Conservation (phyloP, 176 grass and related monocot species). For the Chrysopogon serrulatus region DNA sequence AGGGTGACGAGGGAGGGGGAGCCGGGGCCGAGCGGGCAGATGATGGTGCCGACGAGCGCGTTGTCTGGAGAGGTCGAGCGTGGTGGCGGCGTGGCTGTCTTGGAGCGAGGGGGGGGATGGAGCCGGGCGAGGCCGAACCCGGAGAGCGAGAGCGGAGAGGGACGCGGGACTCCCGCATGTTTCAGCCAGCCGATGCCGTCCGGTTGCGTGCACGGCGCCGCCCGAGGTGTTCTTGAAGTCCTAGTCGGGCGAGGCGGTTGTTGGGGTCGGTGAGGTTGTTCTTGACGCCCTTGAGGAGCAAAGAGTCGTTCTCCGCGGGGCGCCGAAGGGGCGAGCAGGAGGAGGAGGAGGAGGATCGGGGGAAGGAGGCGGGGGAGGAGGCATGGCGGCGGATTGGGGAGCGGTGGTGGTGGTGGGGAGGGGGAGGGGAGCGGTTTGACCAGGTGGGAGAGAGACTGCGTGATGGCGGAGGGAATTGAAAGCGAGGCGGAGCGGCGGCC, state of each 20-base stretch:
- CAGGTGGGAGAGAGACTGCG: conserved; percentile 22
- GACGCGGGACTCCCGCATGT: conserved; percentile 70
- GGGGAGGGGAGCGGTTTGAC: conserved; percentile 21
- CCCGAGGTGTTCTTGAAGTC: conserved; percentile 45
- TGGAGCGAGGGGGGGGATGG: conserved; percentile 53
- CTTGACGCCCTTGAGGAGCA: conserved; percentile 54
- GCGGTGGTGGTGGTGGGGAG: too few species aligned
- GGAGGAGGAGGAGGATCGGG: neutral
- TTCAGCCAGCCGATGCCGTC: conserved; percentile 71
- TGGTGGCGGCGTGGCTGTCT: conserved; percentile 54
- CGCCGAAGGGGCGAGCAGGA: neutral
- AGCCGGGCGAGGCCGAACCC: conserved; percentile 53
- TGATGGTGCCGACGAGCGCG: conserved; percentile 34
- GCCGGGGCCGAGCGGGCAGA: conserved; percentile 41
- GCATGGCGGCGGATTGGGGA: conserved; percentile 26
- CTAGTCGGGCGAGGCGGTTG: conserved; percentile 24
- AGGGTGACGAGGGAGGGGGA: conserved; percentile 63
- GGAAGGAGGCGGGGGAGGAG: neutral
- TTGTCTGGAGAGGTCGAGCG: conserved; percentile 75
- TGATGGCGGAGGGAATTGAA: neutral
- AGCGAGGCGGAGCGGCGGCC: neutral
- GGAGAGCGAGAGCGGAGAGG: conserved; percentile 45
- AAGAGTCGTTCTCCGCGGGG: conserved; percentile 58
- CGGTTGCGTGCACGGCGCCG: conserved; percentile 42
- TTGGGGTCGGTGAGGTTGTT: conserved; percentile 15